phyloP scores from a whole-genome alignment of 2,329 filamentous ascomycete species.

The Venturia aucupariae region DNA sequence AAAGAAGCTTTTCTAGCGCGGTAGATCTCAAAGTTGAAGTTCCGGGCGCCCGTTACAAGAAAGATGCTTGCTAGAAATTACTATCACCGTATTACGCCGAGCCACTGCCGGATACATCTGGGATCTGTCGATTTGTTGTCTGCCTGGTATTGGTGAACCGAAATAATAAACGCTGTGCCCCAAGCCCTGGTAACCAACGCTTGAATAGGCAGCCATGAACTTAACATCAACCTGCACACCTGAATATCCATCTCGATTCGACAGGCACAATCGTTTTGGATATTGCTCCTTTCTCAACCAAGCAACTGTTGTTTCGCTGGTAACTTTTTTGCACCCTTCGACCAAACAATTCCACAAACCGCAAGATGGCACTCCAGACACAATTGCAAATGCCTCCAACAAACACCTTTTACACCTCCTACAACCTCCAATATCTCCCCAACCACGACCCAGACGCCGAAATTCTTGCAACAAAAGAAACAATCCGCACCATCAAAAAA shows the following conservation, averaged over 20 bases:
- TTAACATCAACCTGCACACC: not conserved
- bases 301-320: not conserved
- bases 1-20: not conserved
- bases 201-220: not conserved
- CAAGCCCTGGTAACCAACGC: not conserved
- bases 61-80: not conserved
- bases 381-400: not conserved
- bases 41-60: not conserved
- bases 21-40: not conserved
- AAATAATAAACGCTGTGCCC: not conserved
- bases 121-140: not conserved
- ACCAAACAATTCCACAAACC: not conserved
- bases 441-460: not conserved
- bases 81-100: slow-evolving; percentile 14
- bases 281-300: not conserved
- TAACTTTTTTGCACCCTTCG: no score
- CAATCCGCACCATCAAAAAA: not conserved
- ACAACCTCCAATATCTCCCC: not conserved
- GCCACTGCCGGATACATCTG: slow-evolving; percentile 17
- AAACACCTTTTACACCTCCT: slow-evolving; percentile 1
- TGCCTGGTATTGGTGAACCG: not conserved
- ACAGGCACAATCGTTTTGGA: not conserved
- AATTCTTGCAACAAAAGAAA: not conserved
- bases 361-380: not conserved
- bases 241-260: no score